phyloP scores from a whole-genome alignment of 768 basidiomycete species.

The Mycena olivaceomarginata region DNA sequence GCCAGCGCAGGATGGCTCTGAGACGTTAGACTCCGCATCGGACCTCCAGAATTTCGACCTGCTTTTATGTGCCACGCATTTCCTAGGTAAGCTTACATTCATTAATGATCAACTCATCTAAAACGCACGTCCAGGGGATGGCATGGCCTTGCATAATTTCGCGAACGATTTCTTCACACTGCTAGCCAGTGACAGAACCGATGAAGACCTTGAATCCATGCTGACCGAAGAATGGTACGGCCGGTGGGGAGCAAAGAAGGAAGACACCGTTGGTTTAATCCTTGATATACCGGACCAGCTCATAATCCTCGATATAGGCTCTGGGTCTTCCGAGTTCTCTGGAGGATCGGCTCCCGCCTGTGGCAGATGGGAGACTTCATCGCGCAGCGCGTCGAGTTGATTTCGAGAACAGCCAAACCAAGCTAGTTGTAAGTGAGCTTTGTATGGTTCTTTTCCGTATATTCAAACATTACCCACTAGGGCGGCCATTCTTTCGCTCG shows the following conservation, averaged over 20 bases:
- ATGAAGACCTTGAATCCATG: constrained; percentile 53
- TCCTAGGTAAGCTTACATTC: constrained; percentile 63
- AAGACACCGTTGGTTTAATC: constrained; percentile 42
- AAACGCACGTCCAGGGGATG: constrained; percentile 68
- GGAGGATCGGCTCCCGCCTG: constrained; percentile 68
- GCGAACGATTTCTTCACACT: constrained; percentile 88
- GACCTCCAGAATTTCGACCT: constrained; percentile 69
- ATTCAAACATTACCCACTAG: constrained; percentile 54
- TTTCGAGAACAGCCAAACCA: constrained; percentile 71
- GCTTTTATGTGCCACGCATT: constrained; percentile 87
- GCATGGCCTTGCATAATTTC: constrained; percentile 89
- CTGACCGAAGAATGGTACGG: constrained; percentile 57
- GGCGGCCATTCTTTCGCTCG: constrained; percentile 87
- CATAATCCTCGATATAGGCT: constrained; percentile 28
- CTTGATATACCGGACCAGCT: neutral
- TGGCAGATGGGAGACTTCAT: constrained; percentile 60
- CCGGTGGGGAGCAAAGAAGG: constrained; percentile 47
- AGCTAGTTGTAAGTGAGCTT: constrained; percentile 68
- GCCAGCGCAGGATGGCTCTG: constrained; percentile 40
- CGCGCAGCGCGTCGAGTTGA: constrained; percentile 72
- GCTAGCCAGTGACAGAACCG: constrained; percentile 63
- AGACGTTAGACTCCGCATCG: constrained; percentile 31
- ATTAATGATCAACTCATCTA: neutral
- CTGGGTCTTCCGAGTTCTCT: constrained; percentile 60
- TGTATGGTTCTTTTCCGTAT: neutral